phyloP scores from a whole-genome alignment of 2,329 filamentous ascomycete genomes.

The Fusarium guadeloupense region DNA sequence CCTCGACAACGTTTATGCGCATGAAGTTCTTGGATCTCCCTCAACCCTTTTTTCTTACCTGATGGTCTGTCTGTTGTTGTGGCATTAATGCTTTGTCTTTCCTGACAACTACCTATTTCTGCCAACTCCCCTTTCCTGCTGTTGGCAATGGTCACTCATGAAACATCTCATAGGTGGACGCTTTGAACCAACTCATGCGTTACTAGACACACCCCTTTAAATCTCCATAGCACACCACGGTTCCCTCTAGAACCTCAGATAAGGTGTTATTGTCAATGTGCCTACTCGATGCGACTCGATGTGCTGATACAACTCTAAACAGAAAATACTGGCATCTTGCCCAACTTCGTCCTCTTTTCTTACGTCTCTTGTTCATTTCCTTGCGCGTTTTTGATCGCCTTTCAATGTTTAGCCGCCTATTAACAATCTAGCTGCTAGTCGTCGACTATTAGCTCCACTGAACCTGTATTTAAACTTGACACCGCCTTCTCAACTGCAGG shows the following conservation, averaged over 20 bases:
- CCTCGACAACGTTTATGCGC: neutral
- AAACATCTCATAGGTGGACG: slow-evolving; percentile 29
- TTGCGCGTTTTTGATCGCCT: neutral
- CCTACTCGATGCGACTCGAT: slow-evolving; percentile 25
- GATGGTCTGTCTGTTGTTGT: neutral
- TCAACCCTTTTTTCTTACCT: neutral
- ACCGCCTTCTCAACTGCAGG: slow-evolving; percentile 15
- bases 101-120: neutral
- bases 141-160: slow-evolving; percentile 18
- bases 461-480: slow-evolving; percentile 1
- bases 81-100: neutral
- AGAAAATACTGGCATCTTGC: slow-evolving; percentile 7
- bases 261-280: slow-evolving; percentile 35
- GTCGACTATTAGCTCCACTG: slow-evolving; percentile 2
- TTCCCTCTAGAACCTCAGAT: slow-evolving; percentile 31
- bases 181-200: slow-evolving; percentile 26
- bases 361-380: slow-evolving; percentile 3
- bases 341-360: slow-evolving; percentile 18
- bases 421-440: neutral
- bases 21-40: neutral
- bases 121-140: slow-evolving; percentile 13
- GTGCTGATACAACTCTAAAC: slow-evolving; percentile 39
- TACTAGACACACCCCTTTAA: slow-evolving; percentile 9
- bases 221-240: neutral
- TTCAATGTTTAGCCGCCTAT: neutral